Conservation (phyloP, 2,329 filamentous ascomycete genomes). For the Colletotrichum cuscutae region DNA sequence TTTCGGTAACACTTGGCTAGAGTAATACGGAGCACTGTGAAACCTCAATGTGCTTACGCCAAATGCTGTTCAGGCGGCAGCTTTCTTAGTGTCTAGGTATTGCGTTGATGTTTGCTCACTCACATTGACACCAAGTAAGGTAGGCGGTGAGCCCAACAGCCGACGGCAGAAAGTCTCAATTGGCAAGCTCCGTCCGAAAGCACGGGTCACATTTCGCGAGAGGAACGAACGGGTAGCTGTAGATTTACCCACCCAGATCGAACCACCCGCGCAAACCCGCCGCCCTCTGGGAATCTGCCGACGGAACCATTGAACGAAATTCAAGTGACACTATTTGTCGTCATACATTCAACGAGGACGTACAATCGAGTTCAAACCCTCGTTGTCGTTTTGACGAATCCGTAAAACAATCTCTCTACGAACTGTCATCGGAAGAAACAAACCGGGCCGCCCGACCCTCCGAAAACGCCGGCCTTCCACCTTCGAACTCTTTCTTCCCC, state of each 20-base stretch:
- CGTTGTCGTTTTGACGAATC: too few species aligned
- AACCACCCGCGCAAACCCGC: constrained; percentile 24
- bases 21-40: neutral
- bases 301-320: neutral
- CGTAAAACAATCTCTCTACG: neutral
- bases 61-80: neutral
- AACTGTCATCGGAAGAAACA: neutral
- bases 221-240: constrained; percentile 6
- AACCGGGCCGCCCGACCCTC: neutral
- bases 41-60: neutral
- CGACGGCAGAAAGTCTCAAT: constrained; percentile 32
- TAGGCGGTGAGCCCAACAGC: constrained; percentile 9
- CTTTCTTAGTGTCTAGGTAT: neutral
- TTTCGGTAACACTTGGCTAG: too few species aligned
- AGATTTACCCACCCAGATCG: constrained; percentile 23
- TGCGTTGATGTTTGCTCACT: neutral
- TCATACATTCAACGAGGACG: too few species aligned
- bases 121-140: neutral
- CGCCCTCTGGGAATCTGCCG: neutral
- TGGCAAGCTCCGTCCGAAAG: constrained; percentile 29
- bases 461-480: neutral
- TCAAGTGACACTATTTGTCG: neutral
- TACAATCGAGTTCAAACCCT: neutral
- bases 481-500: neutral
- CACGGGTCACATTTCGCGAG: constrained; percentile 10